Evolutionary conservation across 441 rosid genomes (phyloP), one percentile per base, ranked within the genome.

Genomic region (Populus hybrid): DNA sequence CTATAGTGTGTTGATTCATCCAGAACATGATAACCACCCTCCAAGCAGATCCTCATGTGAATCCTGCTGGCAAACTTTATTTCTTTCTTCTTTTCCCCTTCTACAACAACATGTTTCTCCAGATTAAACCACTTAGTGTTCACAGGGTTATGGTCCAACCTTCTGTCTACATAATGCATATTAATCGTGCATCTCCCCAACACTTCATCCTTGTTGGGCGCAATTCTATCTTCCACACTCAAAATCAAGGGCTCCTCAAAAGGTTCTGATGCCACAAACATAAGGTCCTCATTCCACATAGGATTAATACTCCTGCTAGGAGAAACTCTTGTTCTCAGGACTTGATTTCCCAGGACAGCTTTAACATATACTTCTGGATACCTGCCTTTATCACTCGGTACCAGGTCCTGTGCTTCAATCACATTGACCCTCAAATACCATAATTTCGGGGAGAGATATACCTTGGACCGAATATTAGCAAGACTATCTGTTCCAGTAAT

Each of bases 1-100:
- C 97, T 95, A 81, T 95, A 91, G 85, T 92, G 98, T 1, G 99
- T 94, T 30, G 98, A 94, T 83, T 95, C 99, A 70, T 95, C 98
- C 65, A 95, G 85, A 66, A 95, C 98, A 69, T 95, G 99, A 76
- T 95, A 94, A 26, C 98, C 99, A 61, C 99, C 99, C 87, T 95
- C 99, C 83, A 95, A 81, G 80, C 95, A 94, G 74, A 95, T 82
- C 86, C 99, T 92, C 89, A 87, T 77, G 85, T 94, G 99, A 83
- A 95, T 88, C 86, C 91, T 84, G 85, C 98, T 95, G 14, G 99
- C 88, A 16, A 95, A 95, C 80, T 94, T 95, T 18, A 11, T 78
- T 71, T 95, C 97, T 70, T 95, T 95, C 90, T 88, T 92, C 86
- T 92, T 90, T 73, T 90, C 98, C 9, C 91, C 98, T 24, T 88